Base-by-base conservation (phyloP, 164 flowering plant species). In the Platanus orientalis region DNA sequence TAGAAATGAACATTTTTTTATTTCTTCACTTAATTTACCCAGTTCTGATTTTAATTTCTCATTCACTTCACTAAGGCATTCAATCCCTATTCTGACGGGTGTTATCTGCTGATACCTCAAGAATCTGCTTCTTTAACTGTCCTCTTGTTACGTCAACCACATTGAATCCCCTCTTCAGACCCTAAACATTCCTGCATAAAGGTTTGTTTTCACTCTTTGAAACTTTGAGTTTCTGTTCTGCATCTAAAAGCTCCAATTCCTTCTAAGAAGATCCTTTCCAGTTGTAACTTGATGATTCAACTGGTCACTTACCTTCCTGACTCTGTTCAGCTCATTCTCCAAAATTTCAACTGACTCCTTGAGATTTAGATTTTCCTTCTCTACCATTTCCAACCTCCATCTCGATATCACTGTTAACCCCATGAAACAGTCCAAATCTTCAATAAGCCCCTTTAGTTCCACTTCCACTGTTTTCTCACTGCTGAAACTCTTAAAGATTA, bases 391-490 rank as follows among this genome's bases (percentile, higher is more conserved):
- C 57, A 39, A 79, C 63, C 69, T 82, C 80, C 59, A 61, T 61
- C 64, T 72, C 74, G 42, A 87, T 81, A 7, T 70, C 73, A 58
- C 36, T 27, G 51, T 77, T 80, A 64, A 75, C 66, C 54, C 58
- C 73, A 30, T 51, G 61, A n/a, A 83, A 51, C 25, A 29, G 60
- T 64, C 63, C 58, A 87, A 30, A 65, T 84, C 76, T 53, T 78
- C 75, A 58, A 58, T 49, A 34, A 87, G 73, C 21, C 40, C 63
- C 55, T 73, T 64, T 24, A 83, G 47, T n/a, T n/a, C n/a, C n/a
- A n/a, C n/a, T 63, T 88, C 82, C 27, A 28, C 26, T 26, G 69
- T 66, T 66, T 81, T 89, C 69, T 92, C 95, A 34, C 63, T 45
- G 24, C 78, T 64, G 51, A 73, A 80, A 63, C 74, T 73, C 78